Base-by-base conservation (phyloP, 177 flowering plant genomes). In the Vitis hybrid region DNA sequence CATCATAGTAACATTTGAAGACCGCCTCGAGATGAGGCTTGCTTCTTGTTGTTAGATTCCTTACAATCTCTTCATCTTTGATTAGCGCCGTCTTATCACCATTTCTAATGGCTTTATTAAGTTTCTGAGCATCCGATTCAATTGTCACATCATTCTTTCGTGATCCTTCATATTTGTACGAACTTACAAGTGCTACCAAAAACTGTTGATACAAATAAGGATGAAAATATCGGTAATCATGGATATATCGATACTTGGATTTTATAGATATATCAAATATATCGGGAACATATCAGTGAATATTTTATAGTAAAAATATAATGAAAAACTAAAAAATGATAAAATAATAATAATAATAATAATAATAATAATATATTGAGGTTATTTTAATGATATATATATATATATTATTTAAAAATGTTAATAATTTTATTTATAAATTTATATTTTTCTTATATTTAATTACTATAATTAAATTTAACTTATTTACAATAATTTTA, bases 21-120 rank as follows among this genome's bases (percentile, higher is more conserved):
- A 85, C 57, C 7, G 78, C 79, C 67, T 74, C 70, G 67, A 90
- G 85, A 70, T 87, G 93, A 7, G 63, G 76, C 79, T 89, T 93
- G 89, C 92, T 91, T 61, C 97, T 89, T 19, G 98, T 93, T 55
- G 91, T 14, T 12, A 93, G 72, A 13, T 91, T 90, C 73, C 86
- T 83, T 34, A 91, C 73, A 1, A 90, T 78, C 51, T 89, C 91
- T 3, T 86, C 92, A 26, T 90, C 78, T 45, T 87, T 88, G 0
- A 83, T 23, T 14, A 77, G 79, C 2, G 60, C 64, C 69, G 66
- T 75, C 34, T 70, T 73, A 11, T 67, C 70, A 0, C 66, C 73
- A 66, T 71, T 75, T 70, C 77, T 86, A 34, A 91, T 70, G 32
- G 83, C 84, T 15, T 77, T 18, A 1, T 63, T 66, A n/a, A 93